Base-by-base conservation (phyloP, 2,329 filamentous ascomycete genomes). In the Ophioceras dolichostomum region DNA sequence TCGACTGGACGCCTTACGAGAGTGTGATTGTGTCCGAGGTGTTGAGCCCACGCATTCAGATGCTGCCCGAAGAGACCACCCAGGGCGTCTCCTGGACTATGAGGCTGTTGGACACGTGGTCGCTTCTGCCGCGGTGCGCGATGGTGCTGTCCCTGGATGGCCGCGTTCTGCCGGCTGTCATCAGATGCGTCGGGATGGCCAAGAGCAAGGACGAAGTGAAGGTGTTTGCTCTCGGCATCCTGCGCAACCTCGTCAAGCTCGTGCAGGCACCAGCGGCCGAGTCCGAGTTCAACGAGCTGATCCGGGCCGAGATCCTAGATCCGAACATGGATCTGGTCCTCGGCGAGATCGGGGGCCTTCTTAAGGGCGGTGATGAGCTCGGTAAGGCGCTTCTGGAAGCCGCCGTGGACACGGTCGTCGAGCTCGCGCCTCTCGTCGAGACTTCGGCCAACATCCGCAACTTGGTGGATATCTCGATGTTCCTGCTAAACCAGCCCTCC, bases 51-150 rank as follows among this genome's bases (percentile, higher is more conserved):
- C 73, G 86, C 45, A 64, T 96, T 14, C 72, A 80, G 3, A 84
- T 83, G 40, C 73, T 98, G 38, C 76, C 87, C 0, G 67, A 73
- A 5, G 91, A 98, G 60, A 94, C 85, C 31, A 83, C 86, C 0
- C 88, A 98, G 53, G 85, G 86, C 12, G 68, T 95, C 7, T 96
- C 91, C 3, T 83, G 80, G 13, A 72, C 87, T 29, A 70, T 95
- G 43, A 79, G 80, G 43, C 65, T 98, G 5, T 76, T 98, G 44
- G 77, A 76, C 4, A 83, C 82, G 2, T 94, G 89, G 83, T 79
- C 85, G 4, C 71, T 72, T 40, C 69, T 80, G 17, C 66, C 75
- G 0, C 70, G 67, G 42, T 79, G 77, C 1, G 77, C 79, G 1
- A 52, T 78, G 6, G 84, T 91, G 48, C 67, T 98, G 7, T 56